Conservation (phyloP, 192 early-diverging fungal genomes). For the Backusella parvicylindrica region DNA sequence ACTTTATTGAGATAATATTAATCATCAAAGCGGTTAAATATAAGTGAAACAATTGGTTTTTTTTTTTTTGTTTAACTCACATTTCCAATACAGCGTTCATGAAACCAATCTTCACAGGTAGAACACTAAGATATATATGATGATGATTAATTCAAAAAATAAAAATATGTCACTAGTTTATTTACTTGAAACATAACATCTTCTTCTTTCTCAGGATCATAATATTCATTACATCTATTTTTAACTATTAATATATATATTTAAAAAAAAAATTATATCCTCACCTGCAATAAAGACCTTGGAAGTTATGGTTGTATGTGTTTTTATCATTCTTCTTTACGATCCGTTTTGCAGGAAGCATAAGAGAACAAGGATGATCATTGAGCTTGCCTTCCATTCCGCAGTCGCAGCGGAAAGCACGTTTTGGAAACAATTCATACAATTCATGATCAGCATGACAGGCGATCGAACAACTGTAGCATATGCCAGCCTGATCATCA, state of each 20-base stretch:
- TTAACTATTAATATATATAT: background rate
- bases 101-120: constrained; percentile 86
- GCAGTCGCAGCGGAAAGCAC: constrained; percentile 89
- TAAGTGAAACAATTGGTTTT: too few relatives aligned
- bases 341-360: constrained; percentile 25
- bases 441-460: constrained; percentile 77
- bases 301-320: constrained; percentile 81
- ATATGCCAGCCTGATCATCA: constrained; percentile 53
- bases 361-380: constrained; percentile 35
- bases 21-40: background rate
- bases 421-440: constrained; percentile 82
- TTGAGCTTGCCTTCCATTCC: constrained; percentile 57
- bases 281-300: constrained; percentile 77
- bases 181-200: constrained; percentile 66
- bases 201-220: constrained; percentile 71
- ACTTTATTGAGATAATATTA: constrained; percentile 13
- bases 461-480: constrained; percentile 77
- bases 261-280: background rate
- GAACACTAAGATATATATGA: constrained; percentile 63
- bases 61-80: too few relatives aligned
- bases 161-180: background rate
- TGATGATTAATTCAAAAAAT: background rate
- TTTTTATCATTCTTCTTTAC: constrained; percentile 61
- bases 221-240: constrained; percentile 66
- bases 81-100: constrained; percentile 66